Percentiles rank a stretch among this genome's conserved stretches.
Evolutionary conservation across 1,284 basidiomycete genomes (phyloP).

Genomic region (Cryptococcus deneoformans): DNA sequence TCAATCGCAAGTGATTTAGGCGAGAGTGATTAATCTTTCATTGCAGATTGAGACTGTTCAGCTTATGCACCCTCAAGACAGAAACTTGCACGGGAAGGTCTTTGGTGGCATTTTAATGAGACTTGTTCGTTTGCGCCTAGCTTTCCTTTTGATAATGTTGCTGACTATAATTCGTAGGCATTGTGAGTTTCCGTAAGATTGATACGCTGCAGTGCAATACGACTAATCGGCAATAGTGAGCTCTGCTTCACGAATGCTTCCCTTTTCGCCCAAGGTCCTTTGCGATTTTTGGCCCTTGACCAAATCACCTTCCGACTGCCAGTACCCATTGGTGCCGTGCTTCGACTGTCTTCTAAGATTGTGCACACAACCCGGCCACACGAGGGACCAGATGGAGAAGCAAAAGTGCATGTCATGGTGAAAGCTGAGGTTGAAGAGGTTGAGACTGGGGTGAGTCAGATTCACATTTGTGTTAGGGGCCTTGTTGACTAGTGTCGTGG

Average conservation of each 20-base stretch:
- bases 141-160: background rate
- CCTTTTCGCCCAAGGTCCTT: conserved; percentile 64
- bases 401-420: conserved; percentile 64
- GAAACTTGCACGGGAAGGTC: conserved; percentile 77
- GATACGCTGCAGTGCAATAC: background rate
- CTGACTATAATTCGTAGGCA: conserved; percentile 10
- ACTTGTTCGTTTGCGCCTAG: conserved; percentile 51
- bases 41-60: conserved; percentile 29
- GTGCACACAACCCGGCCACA: conserved; percentile 43
- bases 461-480: background rate
- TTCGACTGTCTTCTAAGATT: conserved; percentile 66
- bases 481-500: background rate
- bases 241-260: conserved; percentile 71
- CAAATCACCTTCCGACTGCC: conserved; percentile 74
- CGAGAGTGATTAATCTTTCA: background rate
- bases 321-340: conserved; percentile 75
- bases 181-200: conserved; percentile 15
- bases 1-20: background rate
- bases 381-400: conserved; percentile 32
- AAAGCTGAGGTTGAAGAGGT: conserved; percentile 73
- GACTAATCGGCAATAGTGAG: conserved; percentile 46
- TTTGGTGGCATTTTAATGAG: conserved; percentile 69
- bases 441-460: conserved; percentile 59
- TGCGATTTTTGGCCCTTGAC: conserved; percentile 73
- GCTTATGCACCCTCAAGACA: conserved; percentile 80